Base-by-base conservation (phyloP, 805 yeast genomes). In the Metschnikowia bowlesiae region DNA sequence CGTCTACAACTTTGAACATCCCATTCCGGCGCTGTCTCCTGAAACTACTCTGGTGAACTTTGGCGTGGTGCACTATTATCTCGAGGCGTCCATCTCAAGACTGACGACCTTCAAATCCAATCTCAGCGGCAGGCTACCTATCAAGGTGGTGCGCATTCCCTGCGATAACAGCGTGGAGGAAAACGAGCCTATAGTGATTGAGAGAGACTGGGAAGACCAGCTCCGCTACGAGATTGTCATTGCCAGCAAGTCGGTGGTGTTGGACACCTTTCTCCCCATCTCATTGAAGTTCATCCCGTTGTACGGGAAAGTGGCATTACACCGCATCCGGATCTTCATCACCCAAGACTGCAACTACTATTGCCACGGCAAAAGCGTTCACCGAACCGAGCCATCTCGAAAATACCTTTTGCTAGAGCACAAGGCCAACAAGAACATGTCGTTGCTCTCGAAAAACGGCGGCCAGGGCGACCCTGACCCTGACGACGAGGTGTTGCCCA, bases 151-250 rank as follows among this genome's bases (percentile, higher is more conserved):
- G 4, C 74, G 99, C 54, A 77, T 90, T 0, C 91, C 91, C 9
- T 75, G 88, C 1, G 90, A 87, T 50, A 80, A 80, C 36, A 87
- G 89, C 38, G 78, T 85, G 26, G 98, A 94, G 64, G 92, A 87
- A 62, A 84, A 86, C 54, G 99, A 94, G 63, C 98, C 99, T 0
- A 92, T 94, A 48, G 87, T 89, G 4, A 89, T 94, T 35, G 78
- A 85, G 29, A 77, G 96, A 52, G 92, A 88, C 56, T 94, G 99
- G 99, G 98, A 92, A 65, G 90, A 88, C 63, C 89, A 87, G 63
- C 68, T 94, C 32, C 84, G 84, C 57, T 94, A 94, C 63, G 97
- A 94, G 62, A 89, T 94, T 40, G 83, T 90, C 16, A 84, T 94
- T 48, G 95, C 96, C 1, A 88, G 96, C 29, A 94, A 92, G 65